Evolutionary conservation across 306 rosid genomes (phyloP), one percentile per base, ranked within the genome.

Genomic region (Medicago lupulina): DNA sequence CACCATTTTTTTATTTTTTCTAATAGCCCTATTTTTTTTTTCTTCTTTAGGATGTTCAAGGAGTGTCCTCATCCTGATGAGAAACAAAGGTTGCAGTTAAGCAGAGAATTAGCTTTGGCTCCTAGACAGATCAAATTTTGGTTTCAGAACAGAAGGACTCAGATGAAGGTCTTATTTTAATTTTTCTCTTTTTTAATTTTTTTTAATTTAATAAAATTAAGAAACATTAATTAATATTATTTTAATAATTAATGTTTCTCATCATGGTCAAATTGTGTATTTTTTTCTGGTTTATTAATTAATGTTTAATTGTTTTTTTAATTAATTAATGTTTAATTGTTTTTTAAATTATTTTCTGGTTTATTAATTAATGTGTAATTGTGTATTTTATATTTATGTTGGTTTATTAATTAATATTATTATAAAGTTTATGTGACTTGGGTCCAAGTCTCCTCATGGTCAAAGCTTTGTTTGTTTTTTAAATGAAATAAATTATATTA

Each of bases 121-220:
- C 98, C 98, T 65, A 88, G 98, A 50, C 98, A 95, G 85, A 95
- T 95, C 93, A 95, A 95, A 71, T 95, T 95, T 77, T 95, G 98
- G 98, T 95, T 95, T 80, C 98, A 95, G 73, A 95, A 95, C 81
- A 81, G 98, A 59, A 85, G 98, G 82, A 95, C 98, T 79, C 98
- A 95, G 87, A 86, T 90, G 97, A 95, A 95, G 97, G 98, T 90
- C 31, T 75, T 40, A 1, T 74, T 14, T 74, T 14, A 15, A 1
- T 76, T 53, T 47, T 34, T 25, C 40, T 50, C 0, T 38, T 4
- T 57, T 34, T 58, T 34, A 4, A 4, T 54, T 17, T 53, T 53
- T 23, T 28, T 28, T 4, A n/a, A n/a, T 28, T 3, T 28, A 28
- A 28, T 28, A 28, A 28, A 28, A 28, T 28, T 3, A 28, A 3